Conservation (phyloP, 768 basidiomycete species). For the Rhizopogon vulgaris region DNA sequence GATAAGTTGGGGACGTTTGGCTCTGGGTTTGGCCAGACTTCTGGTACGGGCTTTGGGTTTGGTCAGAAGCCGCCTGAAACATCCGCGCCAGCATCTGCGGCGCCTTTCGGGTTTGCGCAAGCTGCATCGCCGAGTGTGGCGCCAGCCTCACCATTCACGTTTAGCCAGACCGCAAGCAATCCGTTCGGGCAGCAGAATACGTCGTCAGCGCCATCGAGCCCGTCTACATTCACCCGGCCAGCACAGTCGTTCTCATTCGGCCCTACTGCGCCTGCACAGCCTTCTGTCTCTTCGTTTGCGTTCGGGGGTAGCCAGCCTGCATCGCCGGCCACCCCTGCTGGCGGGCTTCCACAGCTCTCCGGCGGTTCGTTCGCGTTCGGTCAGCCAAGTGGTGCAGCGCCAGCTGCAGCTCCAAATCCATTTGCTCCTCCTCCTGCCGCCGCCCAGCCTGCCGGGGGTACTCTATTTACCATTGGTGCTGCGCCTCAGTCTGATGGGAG, state of each 20-base stretch:
- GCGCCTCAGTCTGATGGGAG: conserved; percentile 33
- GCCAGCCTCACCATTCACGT: conserved; percentile 37
- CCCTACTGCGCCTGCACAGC: conserved; percentile 30
- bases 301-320: conserved; percentile 55
- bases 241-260: conserved; percentile 43
- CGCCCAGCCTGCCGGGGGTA: conserved; percentile 24
- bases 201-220: conserved; percentile 50
- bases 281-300: conserved; percentile 31
- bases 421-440: conserved; percentile 35
- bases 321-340: conserved; percentile 44
- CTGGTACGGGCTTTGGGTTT: conserved; percentile 41
- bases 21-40: conserved; percentile 38
- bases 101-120: conserved; percentile 45
- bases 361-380: conserved; percentile 34
- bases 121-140: conserved; percentile 29
- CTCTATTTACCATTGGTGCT: conserved; percentile 57
- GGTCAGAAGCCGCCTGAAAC: conserved; percentile 35
- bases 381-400: conserved; percentile 26
- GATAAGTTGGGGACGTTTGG: conserved; percentile 38
- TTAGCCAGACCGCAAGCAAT: conserved; percentile 33
- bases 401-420: conserved; percentile 36
- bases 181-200: conserved; percentile 37
- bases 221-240: conserved; percentile 48
- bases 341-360: conserved; percentile 27
- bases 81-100: conserved; percentile 34